These are phyloP conservation scores for Diversispora epigaea DNA, from an alignment of 192 early-diverging fungal genomes.

Conservation along the genomic window DNA sequence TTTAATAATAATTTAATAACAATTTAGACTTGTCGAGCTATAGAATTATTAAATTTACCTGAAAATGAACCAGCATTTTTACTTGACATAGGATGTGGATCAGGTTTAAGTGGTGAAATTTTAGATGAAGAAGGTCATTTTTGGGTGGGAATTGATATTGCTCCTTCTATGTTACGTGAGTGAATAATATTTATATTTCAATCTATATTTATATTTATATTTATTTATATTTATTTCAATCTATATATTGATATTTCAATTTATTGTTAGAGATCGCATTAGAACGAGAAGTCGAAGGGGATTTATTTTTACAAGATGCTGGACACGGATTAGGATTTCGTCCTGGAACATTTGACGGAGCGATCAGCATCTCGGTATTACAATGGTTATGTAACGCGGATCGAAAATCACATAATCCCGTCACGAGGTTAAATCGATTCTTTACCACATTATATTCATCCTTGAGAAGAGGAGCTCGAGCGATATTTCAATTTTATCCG, in stretches of 20 bases:
- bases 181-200: neutral
- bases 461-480: slow-evolving; percentile 82
- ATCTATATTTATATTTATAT: neutral
- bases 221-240: neutral
- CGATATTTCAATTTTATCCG: slow-evolving; percentile 98
- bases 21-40: slow-evolving; percentile 64
- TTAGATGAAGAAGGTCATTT: slow-evolving; percentile 92
- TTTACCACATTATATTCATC: slow-evolving; percentile 92
- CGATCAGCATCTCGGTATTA: slow-evolving; percentile 90
- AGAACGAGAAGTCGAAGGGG: slow-evolving; percentile 92
- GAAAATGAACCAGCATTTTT: slow-evolving; percentile 71
- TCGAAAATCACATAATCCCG: slow-evolving; percentile 81
- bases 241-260: neutral
- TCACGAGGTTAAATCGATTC: slow-evolving; percentile 80
- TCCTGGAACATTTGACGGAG: slow-evolving; percentile 95
- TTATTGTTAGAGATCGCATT: slow-evolving; percentile 70
- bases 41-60: slow-evolving; percentile 86
- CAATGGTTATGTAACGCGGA: slow-evolving; percentile 99
- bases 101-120: slow-evolving; percentile 92
- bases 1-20: neutral
- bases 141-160: slow-evolving; percentile 97
- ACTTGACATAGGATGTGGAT: slow-evolving; percentile 97
- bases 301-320: slow-evolving; percentile 93
- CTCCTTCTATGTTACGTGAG: slow-evolving; percentile 82
- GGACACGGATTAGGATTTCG: slow-evolving; percentile 93